These are phyloP conservation scores for Kwoniella shivajii DNA, from an alignment of 1,284 basidiomycete species.

Conservation along the genomic window DNA sequence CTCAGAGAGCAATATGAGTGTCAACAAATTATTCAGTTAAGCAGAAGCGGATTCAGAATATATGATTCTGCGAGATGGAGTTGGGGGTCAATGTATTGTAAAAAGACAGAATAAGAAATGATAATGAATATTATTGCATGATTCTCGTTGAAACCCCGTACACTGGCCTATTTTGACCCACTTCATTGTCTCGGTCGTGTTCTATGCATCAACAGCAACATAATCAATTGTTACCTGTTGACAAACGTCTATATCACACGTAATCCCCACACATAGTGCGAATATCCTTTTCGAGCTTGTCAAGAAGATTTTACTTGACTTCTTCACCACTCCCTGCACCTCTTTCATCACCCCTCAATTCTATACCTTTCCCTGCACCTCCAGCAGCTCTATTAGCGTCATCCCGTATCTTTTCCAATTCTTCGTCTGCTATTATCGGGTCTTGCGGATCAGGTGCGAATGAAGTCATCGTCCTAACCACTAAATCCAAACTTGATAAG, in stretches of 20 bases:
- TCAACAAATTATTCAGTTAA: slow-evolving; percentile 78
- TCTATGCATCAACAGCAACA: not conserved
- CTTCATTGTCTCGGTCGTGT: too few species aligned
- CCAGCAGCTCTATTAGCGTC: slow-evolving; percentile 27
- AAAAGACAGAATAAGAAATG: not conserved
- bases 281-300: not conserved
- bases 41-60: too few species aligned
- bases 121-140: not conserved
- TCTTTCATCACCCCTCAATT: slow-evolving; percentile 43
- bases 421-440: slow-evolving; percentile 33
- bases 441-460: slow-evolving; percentile 58
- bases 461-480: slow-evolving; percentile 75
- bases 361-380: slow-evolving; percentile 42
- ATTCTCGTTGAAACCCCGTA: not conserved
- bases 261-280: too few species aligned
- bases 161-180: too few species aligned
- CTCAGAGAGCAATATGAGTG: slow-evolving; percentile 84
- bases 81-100: not conserved
- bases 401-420: slow-evolving; percentile 32
- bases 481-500: slow-evolving; percentile 81
- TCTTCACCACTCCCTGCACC: slow-evolving; percentile 50
- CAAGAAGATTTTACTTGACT: slow-evolving; percentile 22
- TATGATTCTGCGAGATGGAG: too few species aligned
- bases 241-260: too few species aligned
- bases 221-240: too few species aligned